These are phyloP conservation scores for Leccinellum albellum DNA, from an alignment of 768 basidiomycete genomes.

Conservation along the genomic window DNA sequence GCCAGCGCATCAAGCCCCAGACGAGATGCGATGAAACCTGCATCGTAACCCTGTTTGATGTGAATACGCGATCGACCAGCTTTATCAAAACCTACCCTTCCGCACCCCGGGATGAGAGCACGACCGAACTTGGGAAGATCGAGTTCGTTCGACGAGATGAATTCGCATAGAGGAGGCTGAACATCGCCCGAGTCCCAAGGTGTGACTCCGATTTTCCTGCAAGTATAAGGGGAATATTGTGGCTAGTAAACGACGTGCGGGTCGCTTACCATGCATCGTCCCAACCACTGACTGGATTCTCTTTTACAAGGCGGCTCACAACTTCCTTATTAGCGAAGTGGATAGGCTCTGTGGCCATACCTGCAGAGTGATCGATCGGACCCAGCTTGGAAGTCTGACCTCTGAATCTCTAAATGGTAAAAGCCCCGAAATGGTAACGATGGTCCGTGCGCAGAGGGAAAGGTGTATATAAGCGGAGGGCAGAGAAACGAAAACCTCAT, in stretches of 20 bases:
- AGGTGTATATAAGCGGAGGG: constrained; percentile 29
- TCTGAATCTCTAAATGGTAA: not conserved
- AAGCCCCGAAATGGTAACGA: not conserved
- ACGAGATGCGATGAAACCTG: constrained; percentile 13
- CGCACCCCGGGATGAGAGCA: constrained; percentile 59
- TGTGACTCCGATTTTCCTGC: constrained; percentile 46
- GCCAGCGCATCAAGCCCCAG: constrained; percentile 16
- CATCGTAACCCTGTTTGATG: constrained; percentile 17
- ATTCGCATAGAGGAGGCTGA: constrained; percentile 54
- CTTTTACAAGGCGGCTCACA: constrained; percentile 8
- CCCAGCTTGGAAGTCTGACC: no score
- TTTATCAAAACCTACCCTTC: constrained; percentile 31
- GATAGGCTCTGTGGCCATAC: not conserved
- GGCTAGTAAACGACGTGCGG: not conserved
- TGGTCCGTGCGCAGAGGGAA: constrained; percentile 25
- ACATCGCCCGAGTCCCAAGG: constrained; percentile 60
- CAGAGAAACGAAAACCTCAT: constrained; percentile 31
- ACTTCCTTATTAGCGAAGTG: not conserved
- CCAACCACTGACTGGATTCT: constrained; percentile 14
- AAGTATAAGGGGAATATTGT: not conserved
- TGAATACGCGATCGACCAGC: not conserved
- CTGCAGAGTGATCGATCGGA: no score
- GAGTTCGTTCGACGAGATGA: constrained; percentile 44
- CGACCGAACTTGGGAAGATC: constrained; percentile 41
- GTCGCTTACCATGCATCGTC: constrained; percentile 17